Evolutionary conservation across 805 yeast species (phyloP), one percentile per base, ranked within the genome.

Genomic region (Metschnikowia reukaufii): DNA sequence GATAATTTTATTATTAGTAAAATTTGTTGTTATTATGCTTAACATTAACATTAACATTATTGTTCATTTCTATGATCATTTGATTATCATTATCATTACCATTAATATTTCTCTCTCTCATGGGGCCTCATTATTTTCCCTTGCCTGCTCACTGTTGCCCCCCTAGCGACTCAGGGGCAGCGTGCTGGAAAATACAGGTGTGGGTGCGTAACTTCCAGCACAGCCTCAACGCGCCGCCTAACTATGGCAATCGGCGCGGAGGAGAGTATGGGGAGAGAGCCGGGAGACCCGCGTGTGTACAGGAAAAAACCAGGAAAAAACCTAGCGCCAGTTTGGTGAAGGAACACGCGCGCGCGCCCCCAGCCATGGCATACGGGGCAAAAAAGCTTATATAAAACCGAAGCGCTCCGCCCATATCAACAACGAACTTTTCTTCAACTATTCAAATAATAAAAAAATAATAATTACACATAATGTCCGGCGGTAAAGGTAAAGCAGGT

Each of bases 401-500:
- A 25, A 30, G 20, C 41, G 40, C 48, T 10, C 37, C 48, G n/a
- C 32, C 29, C 23, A 18, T 6, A 21, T 4, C n/a, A 15, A 21
- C 21, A 27, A 6, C 12, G 9, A 19, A 5, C 16, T 38, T 39
- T 33, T 38, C 35, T 34, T 33, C 43, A n/a, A 43, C 37, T 30
- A 35, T 39, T 40, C 40, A 36, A 40, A 38, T 35, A 36, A 4
- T 21, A 21, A 34, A 33, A 25, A 45, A 46, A 33, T 27, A 44
- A 45, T 25, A 25, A 41, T 42, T 40, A 36, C 48, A 47, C 39
- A 54, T 32, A 57, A 57, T 57, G 60, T 57, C 60, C 51, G 60
- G 60, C 44, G 60, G 60, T 47, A 57, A 57, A 57, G 60, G 77
- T 55, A 72, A 72, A 67, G 74, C 77, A 56, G 73, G 74, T 53